These are phyloP conservation scores for Xylaria scruposa DNA, from an alignment of 495 filamentous ascomycete genomes.

Conservation along the genomic window DNA sequence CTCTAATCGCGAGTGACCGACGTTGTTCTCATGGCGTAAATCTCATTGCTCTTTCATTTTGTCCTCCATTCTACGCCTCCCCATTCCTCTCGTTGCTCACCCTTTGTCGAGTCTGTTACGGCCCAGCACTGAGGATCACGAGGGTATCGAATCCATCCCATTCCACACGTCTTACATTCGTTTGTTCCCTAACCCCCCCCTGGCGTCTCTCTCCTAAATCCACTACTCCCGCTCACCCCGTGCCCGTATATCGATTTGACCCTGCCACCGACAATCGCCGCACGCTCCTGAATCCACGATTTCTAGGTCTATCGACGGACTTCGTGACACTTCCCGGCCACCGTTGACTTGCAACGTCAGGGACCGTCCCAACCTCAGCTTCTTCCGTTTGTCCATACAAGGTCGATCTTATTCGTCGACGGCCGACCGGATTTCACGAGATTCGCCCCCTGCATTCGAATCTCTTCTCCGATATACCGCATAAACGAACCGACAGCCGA, in stretches of 20 bases:
- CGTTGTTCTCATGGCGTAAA: slow-evolving; percentile 10
- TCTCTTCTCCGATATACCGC: background rate
- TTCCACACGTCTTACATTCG: slow-evolving; percentile 3
- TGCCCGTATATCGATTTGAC: background rate
- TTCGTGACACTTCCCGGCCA: background rate
- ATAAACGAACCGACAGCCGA: background rate
- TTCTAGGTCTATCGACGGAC: background rate
- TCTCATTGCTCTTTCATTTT: background rate
- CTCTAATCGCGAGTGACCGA: background rate
- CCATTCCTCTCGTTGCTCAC: background rate
- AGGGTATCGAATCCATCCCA: background rate
- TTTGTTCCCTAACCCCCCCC: slow-evolving; percentile 6
- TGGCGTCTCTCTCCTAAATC: slow-evolving; percentile 7
- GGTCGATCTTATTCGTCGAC: background rate
- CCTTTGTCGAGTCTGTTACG: background rate
- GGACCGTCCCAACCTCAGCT: background rate
- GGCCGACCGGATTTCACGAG: background rate
- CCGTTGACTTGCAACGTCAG: background rate
- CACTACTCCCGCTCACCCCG: background rate
- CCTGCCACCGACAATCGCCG: slow-evolving; percentile 1
- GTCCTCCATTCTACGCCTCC: background rate
- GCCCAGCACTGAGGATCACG: background rate
- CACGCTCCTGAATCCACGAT: background rate
- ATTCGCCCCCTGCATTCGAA: slow-evolving; percentile 3
- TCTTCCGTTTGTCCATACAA: background rate